These are phyloP conservation scores for Yamadazyma siamensis DNA, from an alignment of 1,139 yeast species.

Conservation along the genomic window DNA sequence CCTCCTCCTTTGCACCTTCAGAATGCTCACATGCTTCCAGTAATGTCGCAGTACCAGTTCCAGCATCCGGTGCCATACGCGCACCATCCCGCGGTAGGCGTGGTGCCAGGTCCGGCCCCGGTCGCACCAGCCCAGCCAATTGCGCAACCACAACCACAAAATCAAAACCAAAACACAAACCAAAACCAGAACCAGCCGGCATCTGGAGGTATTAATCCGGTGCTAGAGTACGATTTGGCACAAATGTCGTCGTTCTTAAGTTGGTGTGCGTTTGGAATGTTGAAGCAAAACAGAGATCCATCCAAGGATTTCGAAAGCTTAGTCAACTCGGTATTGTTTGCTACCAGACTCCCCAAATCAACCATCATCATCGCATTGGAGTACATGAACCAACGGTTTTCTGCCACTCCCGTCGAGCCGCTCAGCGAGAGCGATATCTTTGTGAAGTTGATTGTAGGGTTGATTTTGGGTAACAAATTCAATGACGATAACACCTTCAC, in stretches of 20 bases:
- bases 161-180: slow-evolving; percentile 2
- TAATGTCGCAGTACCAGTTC: background rate
- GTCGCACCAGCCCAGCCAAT: slow-evolving; percentile 3
- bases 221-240: slow-evolving; percentile 72
- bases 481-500: slow-evolving; percentile 97
- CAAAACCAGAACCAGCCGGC: slow-evolving; percentile 6
- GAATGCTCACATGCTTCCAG: slow-evolving; percentile 6
- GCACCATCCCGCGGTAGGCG: slow-evolving; percentile 1
- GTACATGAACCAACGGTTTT: slow-evolving; percentile 54
- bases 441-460: slow-evolving; percentile 61
- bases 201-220: slow-evolving; percentile 71
- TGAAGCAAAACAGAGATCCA: slow-evolving; percentile 49
- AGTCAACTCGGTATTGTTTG: slow-evolving; percentile 68
- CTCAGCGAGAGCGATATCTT: slow-evolving; percentile 48
- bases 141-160: too few relatives aligned
- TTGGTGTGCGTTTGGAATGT: slow-evolving; percentile 62
- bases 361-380: slow-evolving; percentile 78
- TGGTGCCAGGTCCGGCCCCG: slow-evolving; percentile 4
- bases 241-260: slow-evolving; percentile 76
- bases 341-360: slow-evolving; percentile 85
- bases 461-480: slow-evolving; percentile 87
- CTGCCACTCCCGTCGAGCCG: slow-evolving; percentile 23
- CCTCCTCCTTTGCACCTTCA: slow-evolving; percentile 11
- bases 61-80: background rate
- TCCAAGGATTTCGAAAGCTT: slow-evolving; percentile 56